Conservation (phyloP, 768 basidiomycete species). For the Tylopilus vinaceipallidus region DNA sequence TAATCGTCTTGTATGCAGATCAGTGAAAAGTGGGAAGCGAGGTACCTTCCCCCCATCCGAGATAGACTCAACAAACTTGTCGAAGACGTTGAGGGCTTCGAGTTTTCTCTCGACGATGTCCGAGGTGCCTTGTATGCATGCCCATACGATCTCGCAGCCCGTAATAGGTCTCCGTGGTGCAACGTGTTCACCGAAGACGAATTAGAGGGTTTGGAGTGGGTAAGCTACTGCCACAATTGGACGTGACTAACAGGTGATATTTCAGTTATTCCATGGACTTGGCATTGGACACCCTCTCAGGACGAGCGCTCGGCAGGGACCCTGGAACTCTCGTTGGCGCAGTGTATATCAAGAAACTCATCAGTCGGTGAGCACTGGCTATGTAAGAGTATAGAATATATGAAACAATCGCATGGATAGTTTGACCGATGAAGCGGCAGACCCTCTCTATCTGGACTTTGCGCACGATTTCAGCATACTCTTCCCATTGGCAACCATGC, state of each 20-base stretch:
- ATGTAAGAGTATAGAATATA: background rate
- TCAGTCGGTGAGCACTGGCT: conserved; percentile 31
- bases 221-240: too few species aligned
- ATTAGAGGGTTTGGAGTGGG: conserved; percentile 37
- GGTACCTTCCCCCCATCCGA: conserved; percentile 38
- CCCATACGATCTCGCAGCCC: conserved; percentile 40
- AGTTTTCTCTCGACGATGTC: conserved; percentile 29
- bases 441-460: conserved; percentile 40
- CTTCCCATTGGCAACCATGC: conserved; percentile 36
- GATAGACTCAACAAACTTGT: conserved; percentile 34
- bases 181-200: conserved; percentile 35
- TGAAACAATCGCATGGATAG: conserved; percentile 18
- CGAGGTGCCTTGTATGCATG: conserved; percentile 43
- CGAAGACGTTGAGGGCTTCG: conserved; percentile 34
- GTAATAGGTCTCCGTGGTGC: conserved; percentile 40
- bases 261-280: conserved; percentile 39
- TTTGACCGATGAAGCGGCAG: conserved; percentile 32
- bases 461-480: conserved; percentile 41
- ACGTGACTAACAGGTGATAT: background rate
- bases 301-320: conserved; percentile 29
- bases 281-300: conserved; percentile 33
- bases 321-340: conserved; percentile 37
- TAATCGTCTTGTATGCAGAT: conserved; percentile 1
- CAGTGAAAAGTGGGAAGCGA: too few species aligned
- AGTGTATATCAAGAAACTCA: conserved; percentile 37